Evolutionary conservation across 192 early-diverging fungal genomes (phyloP), one percentile per base, ranked within the genome.

Genomic region (Linnemannia hyalina): DNA sequence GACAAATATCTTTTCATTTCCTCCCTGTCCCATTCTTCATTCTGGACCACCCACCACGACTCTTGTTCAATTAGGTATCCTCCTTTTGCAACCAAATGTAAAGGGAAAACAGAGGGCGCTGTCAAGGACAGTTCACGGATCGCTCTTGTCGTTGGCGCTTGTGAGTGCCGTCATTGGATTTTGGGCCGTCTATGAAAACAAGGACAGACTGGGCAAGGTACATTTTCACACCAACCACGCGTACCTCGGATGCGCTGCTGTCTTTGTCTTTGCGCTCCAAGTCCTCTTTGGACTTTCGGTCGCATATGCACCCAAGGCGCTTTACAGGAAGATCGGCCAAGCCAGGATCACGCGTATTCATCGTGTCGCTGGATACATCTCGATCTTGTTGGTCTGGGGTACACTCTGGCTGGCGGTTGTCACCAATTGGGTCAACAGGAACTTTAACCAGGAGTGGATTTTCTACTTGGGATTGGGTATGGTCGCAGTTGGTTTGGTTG

Each of bases 151-250:
- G 6, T n/a, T 86, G 22, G 74, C 84, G 5, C 42, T 86, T 15
- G 42, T 86, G 47, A 76, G 76, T 26, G 77, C 84, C 1, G 35
- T 86, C 18, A 6, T 32, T 1, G 84, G 84, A 32, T 86, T 81
- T 26, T 15, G 29, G 1, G 84, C 84, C 23, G 81, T 86, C 42
- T 86, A 77, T 10, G 73, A 26, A 20, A 86, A 86, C 75, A 86
- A 86, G 76, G 80, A 86, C 0, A n/a, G 20, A 23, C 22, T 70
- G 63, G 7, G 38, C 42, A 86, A 86, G 75, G 47, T 26, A 7
- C 84, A 86, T 41, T 78, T 86, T 29, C 75, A 74, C 75, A 70
- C 79, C 40, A 86, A 81, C 76, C 84, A 86, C n/a, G 84, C 79
- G 20, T 40, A 68, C 42, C 60, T 74, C 63, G 84, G 84, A 13